Evolutionary conservation across 1,284 basidiomycete species (phyloP).

Genomic region (Ustilago bromivora): DNA sequence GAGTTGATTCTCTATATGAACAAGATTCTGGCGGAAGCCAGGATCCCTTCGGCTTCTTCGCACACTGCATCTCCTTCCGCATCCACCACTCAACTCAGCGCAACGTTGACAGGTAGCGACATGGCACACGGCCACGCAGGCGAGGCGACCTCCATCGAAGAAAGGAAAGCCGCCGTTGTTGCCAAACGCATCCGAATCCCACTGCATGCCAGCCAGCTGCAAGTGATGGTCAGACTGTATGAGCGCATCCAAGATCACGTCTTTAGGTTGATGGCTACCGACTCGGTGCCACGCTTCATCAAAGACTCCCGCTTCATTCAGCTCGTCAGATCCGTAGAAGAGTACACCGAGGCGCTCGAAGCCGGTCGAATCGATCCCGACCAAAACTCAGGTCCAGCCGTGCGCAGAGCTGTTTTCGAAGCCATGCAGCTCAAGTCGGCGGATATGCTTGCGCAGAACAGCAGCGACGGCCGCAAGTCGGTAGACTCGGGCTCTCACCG

Average conservation of each 20-base stretch:
- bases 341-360: slow-evolving; percentile 66
- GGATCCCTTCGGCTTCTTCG: slow-evolving; percentile 19
- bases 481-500: slow-evolving; percentile 24
- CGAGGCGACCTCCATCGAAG: slow-evolving; percentile 72
- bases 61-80: slow-evolving; percentile 26
- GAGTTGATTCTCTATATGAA: slow-evolving; percentile 93
- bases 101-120: slow-evolving; percentile 21
- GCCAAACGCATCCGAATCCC: slow-evolving; percentile 52
- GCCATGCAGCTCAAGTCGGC: slow-evolving; percentile 57
- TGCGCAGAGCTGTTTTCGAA: slow-evolving; percentile 57
- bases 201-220: slow-evolving; percentile 78
- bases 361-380: slow-evolving; percentile 59
- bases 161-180: slow-evolving; percentile 72
- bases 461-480: slow-evolving; percentile 39
- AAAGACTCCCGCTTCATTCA: slow-evolving; percentile 61
- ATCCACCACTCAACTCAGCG: slow-evolving; percentile 37
- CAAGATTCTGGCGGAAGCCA: slow-evolving; percentile 70
- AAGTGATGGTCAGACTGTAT: slow-evolving; percentile 91
- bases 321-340: slow-evolving; percentile 62
- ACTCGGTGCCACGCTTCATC: slow-evolving; percentile 81
- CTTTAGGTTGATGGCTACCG: slow-evolving; percentile 96
- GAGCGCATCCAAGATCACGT: slow-evolving; percentile 96
- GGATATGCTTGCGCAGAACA: slow-evolving; percentile 39
- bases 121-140: slow-evolving; percentile 8
- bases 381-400: slow-evolving; percentile 53